Evolutionary conservation across 192 early-diverging fungal genomes (phyloP).

Genomic region (Coemansia sp.): DNA sequence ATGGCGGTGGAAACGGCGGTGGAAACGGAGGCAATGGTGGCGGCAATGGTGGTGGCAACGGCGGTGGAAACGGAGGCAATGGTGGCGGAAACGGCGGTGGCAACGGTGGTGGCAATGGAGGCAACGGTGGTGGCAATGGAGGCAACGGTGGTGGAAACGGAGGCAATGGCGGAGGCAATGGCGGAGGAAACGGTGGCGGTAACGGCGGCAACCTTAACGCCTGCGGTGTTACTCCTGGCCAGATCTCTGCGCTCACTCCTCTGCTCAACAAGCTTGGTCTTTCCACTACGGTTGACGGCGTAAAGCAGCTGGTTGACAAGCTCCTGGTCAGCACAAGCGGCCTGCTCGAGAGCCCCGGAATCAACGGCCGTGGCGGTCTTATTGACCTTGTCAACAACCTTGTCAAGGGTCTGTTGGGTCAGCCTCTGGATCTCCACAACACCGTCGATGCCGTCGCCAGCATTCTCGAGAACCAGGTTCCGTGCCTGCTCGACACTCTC

Average conservation of each 20-base stretch:
- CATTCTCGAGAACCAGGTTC: slow-evolving; percentile 43
- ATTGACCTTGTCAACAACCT: slow-evolving; percentile 45
- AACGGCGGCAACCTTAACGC: slow-evolving; percentile 13
- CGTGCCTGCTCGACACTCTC: slow-evolving; percentile 45
- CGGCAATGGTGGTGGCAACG: background rate
- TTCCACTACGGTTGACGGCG: slow-evolving; percentile 25
- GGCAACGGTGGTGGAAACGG: background rate
- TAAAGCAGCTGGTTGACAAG: slow-evolving; percentile 48
- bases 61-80: background rate
- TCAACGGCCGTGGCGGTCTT: slow-evolving; percentile 28
- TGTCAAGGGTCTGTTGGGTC: slow-evolving; percentile 37
- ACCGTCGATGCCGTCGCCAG: slow-evolving; percentile 32
- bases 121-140: background rate
- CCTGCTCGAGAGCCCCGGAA: slow-evolving; percentile 29
- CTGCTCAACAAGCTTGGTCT: slow-evolving; percentile 41
- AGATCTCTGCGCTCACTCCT: slow-evolving; percentile 47
- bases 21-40: slow-evolving; percentile 13
- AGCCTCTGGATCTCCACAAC: slow-evolving; percentile 34
- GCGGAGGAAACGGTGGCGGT: slow-evolving; percentile 6
- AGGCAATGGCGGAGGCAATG: slow-evolving; percentile 2
- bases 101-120: background rate
- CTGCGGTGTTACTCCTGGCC: slow-evolving; percentile 37
- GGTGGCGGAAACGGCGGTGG: slow-evolving; percentile 1
- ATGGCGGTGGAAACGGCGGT: slow-evolving; percentile 6
- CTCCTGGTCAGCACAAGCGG: slow-evolving; percentile 26